These are phyloP conservation scores for Limnanthes douglasii DNA, from an alignment of 345 rosid genomes.

Conservation along the genomic window DNA sequence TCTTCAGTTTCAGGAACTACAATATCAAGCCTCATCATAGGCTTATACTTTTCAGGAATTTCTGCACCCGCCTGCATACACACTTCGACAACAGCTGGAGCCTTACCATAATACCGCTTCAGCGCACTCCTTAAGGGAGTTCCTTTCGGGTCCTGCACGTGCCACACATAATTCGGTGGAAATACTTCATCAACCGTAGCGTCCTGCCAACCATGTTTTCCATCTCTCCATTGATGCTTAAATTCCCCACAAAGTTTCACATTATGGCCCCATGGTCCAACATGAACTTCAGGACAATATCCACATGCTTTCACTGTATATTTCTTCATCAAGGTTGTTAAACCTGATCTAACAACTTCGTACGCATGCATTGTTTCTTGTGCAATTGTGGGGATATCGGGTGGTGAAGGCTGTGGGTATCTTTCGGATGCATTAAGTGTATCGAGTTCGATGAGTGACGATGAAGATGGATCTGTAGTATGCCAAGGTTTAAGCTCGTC, in stretches of 20 bases:
- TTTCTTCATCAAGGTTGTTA: constrained; percentile 52
- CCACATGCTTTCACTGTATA: constrained; percentile 87
- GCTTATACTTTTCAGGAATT: constrained; percentile 44
- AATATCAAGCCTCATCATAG: constrained; percentile 96
- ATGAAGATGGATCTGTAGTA: constrained; percentile 18
- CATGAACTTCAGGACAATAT: constrained; percentile 82
- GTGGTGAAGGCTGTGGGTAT: constrained; percentile 33
- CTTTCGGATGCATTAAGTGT: constrained; percentile 42
- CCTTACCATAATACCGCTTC: constrained; percentile 73
- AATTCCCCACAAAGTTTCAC: constrained; percentile 82
- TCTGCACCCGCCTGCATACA: constrained; percentile 71
- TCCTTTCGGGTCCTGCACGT: constrained; percentile 52
- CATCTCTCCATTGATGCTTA: constrained; percentile 97
- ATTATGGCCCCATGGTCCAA: constrained; percentile 93
- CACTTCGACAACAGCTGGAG: constrained; percentile 68
- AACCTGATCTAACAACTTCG: constrained; percentile 44
- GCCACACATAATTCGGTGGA: constrained; percentile 77
- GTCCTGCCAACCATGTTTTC: constrained; percentile 96
- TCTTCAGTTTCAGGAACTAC: constrained; percentile 65
- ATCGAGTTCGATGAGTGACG: constrained; percentile 54
- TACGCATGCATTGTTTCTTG: constrained; percentile 70
- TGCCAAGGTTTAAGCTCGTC: constrained; percentile 39
- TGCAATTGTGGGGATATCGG: constrained; percentile 50
- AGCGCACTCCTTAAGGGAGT: constrained; percentile 40
- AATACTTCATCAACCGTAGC: constrained; percentile 60